A percentile compares a stretch with the other conserved stretches of the same genome.
These are phyloP conservation scores for Sporothrix schenckii DNA, from an alignment of 2,329 filamentous ascomycete genomes.

Conservation along the genomic window DNA sequence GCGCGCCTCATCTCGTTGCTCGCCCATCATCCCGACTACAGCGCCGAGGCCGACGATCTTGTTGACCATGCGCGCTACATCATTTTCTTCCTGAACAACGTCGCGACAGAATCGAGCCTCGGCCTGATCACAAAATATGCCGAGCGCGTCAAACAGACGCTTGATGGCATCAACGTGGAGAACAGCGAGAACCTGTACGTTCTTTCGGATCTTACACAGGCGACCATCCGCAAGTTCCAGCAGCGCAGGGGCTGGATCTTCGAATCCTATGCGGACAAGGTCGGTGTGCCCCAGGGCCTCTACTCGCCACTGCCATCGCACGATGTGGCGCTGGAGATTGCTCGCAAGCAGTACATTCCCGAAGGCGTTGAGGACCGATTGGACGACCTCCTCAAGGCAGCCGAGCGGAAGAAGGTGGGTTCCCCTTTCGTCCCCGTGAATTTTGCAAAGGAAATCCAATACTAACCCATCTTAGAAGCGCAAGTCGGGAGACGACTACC, in stretches of 20 bases:
- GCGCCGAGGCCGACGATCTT: conserved; percentile 65
- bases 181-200: conserved; percentile 78
- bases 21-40: conserved; percentile 92
- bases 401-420: conserved; percentile 73
- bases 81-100: conserved; percentile 79
- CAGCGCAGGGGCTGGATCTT: conserved; percentile 84
- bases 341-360: conserved; percentile 80
- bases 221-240: conserved; percentile 80
- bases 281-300: conserved; percentile 76
- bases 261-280: conserved; percentile 78
- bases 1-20: conserved; percentile 82
- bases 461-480: conserved; percentile 52
- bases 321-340: conserved; percentile 78
- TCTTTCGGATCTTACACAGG: conserved; percentile 82
- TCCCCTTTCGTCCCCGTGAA: neutral
- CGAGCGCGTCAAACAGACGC: conserved; percentile 87
- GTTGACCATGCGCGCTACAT: conserved; percentile 86
- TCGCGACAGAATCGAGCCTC: conserved; percentile 84
- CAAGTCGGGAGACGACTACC: conserved; percentile 57
- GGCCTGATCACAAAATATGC: conserved; percentile 89
- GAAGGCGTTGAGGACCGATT: conserved; percentile 75
- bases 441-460: neutral
- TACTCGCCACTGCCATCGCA: conserved; percentile 77
- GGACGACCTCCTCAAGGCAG: conserved; percentile 64
- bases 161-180: conserved; percentile 71